Conservation (phyloP, 345 rosid species). For the Turritis glabra region DNA sequence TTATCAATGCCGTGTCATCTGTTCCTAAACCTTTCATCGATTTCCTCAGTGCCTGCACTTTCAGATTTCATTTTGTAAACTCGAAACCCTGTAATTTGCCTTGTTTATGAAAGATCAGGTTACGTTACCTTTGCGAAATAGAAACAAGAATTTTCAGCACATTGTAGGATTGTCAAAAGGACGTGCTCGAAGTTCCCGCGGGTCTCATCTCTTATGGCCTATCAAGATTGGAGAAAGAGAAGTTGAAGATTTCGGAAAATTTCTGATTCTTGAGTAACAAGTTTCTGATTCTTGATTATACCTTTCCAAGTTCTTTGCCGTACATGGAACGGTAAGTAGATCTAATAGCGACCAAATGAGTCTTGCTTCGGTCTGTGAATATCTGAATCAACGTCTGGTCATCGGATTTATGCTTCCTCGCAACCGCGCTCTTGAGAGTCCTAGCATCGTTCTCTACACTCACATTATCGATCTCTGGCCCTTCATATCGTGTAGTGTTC, state of each 20-base stretch:
- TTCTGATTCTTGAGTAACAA: constrained; percentile 12
- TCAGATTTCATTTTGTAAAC: background rate
- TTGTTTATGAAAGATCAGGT: background rate
- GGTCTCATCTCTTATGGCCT: constrained; percentile 59
- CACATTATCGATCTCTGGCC: constrained; percentile 57
- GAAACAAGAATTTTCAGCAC: constrained; percentile 57
- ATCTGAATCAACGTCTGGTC: constrained; percentile 48
- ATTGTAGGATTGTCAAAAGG: constrained; percentile 54
- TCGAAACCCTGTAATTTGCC: background rate
- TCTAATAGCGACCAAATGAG: constrained; percentile 55
- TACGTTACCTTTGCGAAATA: constrained; percentile 55
- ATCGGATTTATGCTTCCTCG: constrained; percentile 47
- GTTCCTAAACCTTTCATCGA: constrained; percentile 73
- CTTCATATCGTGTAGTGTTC: constrained; percentile 61
- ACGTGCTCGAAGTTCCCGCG: constrained; percentile 52
- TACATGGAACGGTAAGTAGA: constrained; percentile 43
- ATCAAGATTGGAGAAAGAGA: constrained; percentile 9
- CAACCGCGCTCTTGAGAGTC: constrained; percentile 41
- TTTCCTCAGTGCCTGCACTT: constrained; percentile 49
- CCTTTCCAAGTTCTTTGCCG: constrained; percentile 51
- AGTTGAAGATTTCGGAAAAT: background rate
- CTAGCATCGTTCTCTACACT: constrained; percentile 57
- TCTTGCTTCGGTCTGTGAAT: constrained; percentile 62
- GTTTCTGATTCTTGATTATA: constrained; percentile 28
- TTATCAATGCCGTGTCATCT: constrained; percentile 52